Conservation (phyloP, 345 rosid species). For the Brassica cretica region DNA sequence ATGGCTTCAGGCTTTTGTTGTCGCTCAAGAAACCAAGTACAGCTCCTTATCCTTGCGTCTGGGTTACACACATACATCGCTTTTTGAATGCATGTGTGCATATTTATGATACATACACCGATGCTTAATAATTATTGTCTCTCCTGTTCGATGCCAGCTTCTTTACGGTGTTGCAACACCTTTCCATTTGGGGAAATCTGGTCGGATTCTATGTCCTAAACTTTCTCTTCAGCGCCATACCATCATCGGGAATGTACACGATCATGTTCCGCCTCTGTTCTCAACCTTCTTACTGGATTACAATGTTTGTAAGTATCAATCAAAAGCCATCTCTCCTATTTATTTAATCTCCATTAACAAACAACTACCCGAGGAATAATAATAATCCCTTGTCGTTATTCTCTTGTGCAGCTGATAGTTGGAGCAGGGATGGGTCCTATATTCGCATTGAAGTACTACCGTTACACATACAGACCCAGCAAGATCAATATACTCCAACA, state of each 20-base stretch:
- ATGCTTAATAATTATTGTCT: neutral
- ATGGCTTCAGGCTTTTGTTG: constrained; percentile 98
- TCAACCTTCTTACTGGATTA: constrained; percentile 88
- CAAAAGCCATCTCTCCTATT: neutral
- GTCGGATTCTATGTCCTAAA: constrained; percentile 74
- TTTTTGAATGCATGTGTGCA: neutral
- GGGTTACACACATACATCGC: no score
- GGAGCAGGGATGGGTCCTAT: constrained; percentile 92
- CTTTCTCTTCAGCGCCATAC: constrained; percentile 81
- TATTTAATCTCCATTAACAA: neutral
- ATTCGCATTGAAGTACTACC: constrained; percentile 76
- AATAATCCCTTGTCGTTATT: neutral
- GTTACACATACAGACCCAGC: constrained; percentile 86
- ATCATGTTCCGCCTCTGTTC: constrained; percentile 89
- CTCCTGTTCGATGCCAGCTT: constrained; percentile 63
- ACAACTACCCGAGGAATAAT: neutral
- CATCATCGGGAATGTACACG: constrained; percentile 89
- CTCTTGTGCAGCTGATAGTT: constrained; percentile 74
- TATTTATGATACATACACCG: neutral
- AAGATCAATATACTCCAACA: constrained; percentile 93
- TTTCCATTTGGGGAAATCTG: constrained; percentile 94
- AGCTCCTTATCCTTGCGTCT: no score
- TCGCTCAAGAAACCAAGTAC: constrained; percentile 91
- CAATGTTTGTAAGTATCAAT: constrained; percentile 67
- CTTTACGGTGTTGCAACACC: constrained; percentile 79